Base-by-base conservation (phyloP, 768 basidiomycete species). In the Heimioporus sp. region DNA sequence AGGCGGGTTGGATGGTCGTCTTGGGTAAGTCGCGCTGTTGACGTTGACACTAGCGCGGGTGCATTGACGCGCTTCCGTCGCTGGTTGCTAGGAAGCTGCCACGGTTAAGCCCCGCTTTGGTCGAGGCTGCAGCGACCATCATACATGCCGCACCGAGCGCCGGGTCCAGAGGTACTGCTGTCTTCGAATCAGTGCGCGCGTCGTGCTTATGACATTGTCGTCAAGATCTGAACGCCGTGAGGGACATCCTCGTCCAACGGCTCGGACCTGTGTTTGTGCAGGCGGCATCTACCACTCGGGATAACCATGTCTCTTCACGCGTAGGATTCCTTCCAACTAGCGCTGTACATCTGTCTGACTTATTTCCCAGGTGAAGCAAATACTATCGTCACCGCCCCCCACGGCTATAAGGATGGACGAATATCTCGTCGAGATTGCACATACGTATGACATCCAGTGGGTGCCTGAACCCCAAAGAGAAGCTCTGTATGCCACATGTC, bases 91-190 rank as follows among this genome's bases (percentile, higher is more conserved):
- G 80, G 48, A 59, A 62, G 20, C 52, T 65, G n/a, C 19, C 24
- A 9, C 44, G 39, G 10, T 74, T 75, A 38, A 83, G 80, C 43
- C 80, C 82, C 4, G 62, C 68, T 32, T 63, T 86, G 11, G 64
- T 80, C n/a, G 87, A 90, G 65, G 86, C 88, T 19, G 80, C 80
- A 16, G 82, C 85, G 12, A 86, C 77, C 49, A 77, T 90, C 53
- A 82, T 90, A 48, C 81, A 76, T 57, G 80, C 84, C 7, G 78
- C 81, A 1, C 78, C 80, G 20, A 74, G 76, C 40, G 65, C 77
- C 4, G 80, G 81, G 24, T 81, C 75, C 9, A 81, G 76, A 78
- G 88, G 88, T 87, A 21, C n/a, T n/a, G n/a, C n/a, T 16, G 56
- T 15, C 8, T 32, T 5, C 8, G 4, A 28, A 7, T 28, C 43